Evolutionary conservation across 192 early-diverging fungal species (phyloP), one percentile per base, ranked within the genome.

Genomic region (Rhizoclosmatium sp.): DNA sequence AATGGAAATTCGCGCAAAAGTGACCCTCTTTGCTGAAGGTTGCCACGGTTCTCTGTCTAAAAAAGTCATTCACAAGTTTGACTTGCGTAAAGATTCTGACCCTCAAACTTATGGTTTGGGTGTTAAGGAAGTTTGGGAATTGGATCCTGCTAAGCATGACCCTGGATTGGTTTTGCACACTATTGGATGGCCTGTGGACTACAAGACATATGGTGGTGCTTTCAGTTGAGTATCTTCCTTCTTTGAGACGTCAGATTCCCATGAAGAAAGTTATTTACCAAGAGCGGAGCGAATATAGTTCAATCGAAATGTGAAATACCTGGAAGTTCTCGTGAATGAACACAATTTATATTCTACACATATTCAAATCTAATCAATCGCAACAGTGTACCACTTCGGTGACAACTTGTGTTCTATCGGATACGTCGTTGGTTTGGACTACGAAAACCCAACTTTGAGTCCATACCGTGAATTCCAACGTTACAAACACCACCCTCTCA

Each of bases 391-490:
- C 85, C 97, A 98, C 81, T 92, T 98, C 84, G 95, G 95, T 75
- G 89, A 94, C 75, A 93, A 96, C 85, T 85, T 95, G 75, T 92
- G 95, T 31, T 89, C 94, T 45, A 78, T 98, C 75, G 98, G 98
- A 31, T 90, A 92, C 44, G 96, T 99, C 7, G 90, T 98, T 58
- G 97, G 91, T 7, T 89, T 99, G 51, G 97, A 98, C 83, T 99
- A 99, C 85, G 61, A 90, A 65, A 99, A 99, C 90, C 96, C 97
- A 49, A 96, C 97, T 67, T 74, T 98, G 71, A 91, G 91, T 77
- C 98, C 98, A 3, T 99, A 98, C 89, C 94, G 94, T 85, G 96
- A 98, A 87, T 98, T 99, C 88, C 93, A 99, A 92, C 88, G 93
- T 60, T 97, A 90, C 86, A 99, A 99, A 86, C 91, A 94, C 68